phyloP scores from a whole-genome alignment of 495 filamentous ascomycete species.

The Thermochaetoides thermophila region DNA sequence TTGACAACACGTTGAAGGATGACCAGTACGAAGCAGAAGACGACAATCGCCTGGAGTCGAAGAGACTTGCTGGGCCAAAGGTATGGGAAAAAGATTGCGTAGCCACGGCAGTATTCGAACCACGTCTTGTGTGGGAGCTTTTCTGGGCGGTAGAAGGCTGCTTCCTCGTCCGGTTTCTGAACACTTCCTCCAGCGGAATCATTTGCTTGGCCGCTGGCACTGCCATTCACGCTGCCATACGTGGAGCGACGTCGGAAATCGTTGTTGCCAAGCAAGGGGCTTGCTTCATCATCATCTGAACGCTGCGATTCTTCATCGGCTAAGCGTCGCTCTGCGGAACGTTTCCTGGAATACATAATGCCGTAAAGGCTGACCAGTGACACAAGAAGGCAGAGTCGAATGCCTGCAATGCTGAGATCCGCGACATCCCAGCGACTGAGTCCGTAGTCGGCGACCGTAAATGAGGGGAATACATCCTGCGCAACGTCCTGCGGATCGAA shows the following conservation, averaged over 20 bases:
- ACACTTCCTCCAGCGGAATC: slow-evolving; percentile 11
- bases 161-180: slow-evolving; percentile 27
- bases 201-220: slow-evolving; percentile 15
- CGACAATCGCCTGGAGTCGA: slow-evolving; percentile 56
- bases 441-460: slow-evolving; percentile 2
- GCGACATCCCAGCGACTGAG: slow-evolving; percentile 34
- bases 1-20: slow-evolving; percentile 67
- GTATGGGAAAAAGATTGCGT: slow-evolving; percentile 83
- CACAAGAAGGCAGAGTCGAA: slow-evolving; percentile 24
- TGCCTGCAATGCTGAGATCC: slow-evolving; percentile 31
- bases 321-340: slow-evolving; percentile 19
- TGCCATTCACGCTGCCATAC: slow-evolving; percentile 14
- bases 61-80: slow-evolving; percentile 75
- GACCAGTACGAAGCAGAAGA: slow-evolving; percentile 65
- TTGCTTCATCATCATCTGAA: slow-evolving; percentile 32
- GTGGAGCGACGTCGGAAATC: slow-evolving; percentile 10
- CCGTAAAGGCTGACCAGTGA: slow-evolving; percentile 28
- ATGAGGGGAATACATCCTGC: too few relatives aligned
- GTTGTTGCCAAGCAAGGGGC: slow-evolving; percentile 28
- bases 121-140: slow-evolving; percentile 29
- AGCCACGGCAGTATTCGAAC: slow-evolving; percentile 72
- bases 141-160: slow-evolving; percentile 38
- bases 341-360: slow-evolving; percentile 15
- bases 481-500: too few relatives aligned
- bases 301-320: slow-evolving; percentile 33